Base-by-base conservation (phyloP, 768 basidiomycete species). In the Suillus lakei region DNA sequence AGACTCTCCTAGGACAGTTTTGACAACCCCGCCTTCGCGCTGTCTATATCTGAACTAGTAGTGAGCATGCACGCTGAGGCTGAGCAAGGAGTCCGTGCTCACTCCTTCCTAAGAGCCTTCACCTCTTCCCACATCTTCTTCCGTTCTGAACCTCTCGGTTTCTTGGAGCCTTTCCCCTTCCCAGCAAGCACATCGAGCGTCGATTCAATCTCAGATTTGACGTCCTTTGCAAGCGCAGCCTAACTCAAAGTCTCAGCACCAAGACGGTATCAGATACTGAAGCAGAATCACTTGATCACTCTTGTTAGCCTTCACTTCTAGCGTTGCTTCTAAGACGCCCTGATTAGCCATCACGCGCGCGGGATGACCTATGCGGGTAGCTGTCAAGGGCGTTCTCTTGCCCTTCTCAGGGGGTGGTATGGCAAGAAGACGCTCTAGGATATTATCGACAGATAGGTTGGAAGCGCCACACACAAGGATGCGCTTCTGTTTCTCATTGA, bases 381-480 rank as follows among this genome's bases (percentile, higher is more conserved):
- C 86, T 72, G 83, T 88, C 13, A 93, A 69, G 3, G 66, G 67
- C 16, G 16, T 18, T 65, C 78, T 83, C 26, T 81, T 77, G 5
- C 80, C 82, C 60, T 84, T 88, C 30, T 84, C 84, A 1, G 77
- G 70, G 0, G 77, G 66, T 15, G 90, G 88, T 4, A 92, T 78
- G 18, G 84, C 85, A 18, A 93, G 81, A 12, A 99, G 82, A 23
- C 98, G 85, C 70, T 96, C 91, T 15, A 99, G 84, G 44, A 99
- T 91, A 76, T 99, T 99, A 76, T 99, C 98, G 1, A 98, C 95
- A 1, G 96, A 92, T 60, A 99, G 82, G 70, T 99, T 98, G 4
- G 93, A 95, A 9, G 95, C 96, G 26, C 96, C 95, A 71, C 96
- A 98, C 5, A 98, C 90, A 15, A 98, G 86, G 4, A 98, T 78